Evolutionary conservation across 2,329 filamentous ascomycete species (phyloP), one percentile per base, ranked within the genome.

Genomic region (Clarireedia sp.): DNA sequence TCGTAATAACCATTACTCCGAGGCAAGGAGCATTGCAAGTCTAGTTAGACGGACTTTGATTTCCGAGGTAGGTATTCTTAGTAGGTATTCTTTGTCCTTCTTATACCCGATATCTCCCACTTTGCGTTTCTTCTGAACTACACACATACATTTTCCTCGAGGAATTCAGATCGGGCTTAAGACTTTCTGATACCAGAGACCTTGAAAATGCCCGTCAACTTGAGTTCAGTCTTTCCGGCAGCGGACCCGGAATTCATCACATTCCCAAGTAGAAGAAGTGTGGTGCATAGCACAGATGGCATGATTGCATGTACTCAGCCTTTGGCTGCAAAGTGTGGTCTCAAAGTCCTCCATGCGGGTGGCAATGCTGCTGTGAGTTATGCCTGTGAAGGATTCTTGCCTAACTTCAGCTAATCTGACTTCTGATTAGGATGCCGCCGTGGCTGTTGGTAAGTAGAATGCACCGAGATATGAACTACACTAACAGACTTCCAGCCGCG

Each of bases 221-320:
- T 64, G 16, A 63, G 61, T 26, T 64, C 67, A n/a, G 59, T 69
- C n/a, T 68, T 63, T 50, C 64, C 66, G 12, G 60, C 63, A 19
- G 29, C 49, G 43, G 60, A 65, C 14, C 63, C 65, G 1, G 72
- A 75, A 55, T 84, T 89, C 65, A 74, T 78, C 59, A 78, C 80
- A 59, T 92, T 89, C 68, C 72, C 88, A 9, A 95, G 90, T 64
- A 82, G 92, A 40, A 79, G 94, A 60, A 96, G 92, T 64, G 90
- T 95, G 12, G 89, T 97, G 12, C 91, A 97, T 70, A 96, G 90
- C 70, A 91, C 88, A 5, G 86, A 91, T 66, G 92, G 90, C 46
- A 96, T 97, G 56, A 88, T 97, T 48, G 81, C 91, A 10, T 95
- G 87, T 68, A 88, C 90, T 1, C 92, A 97, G 70, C 90, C 94